Conservation (phyloP, 2,329 filamentous ascomycete species). For the Alternaria triticina region DNA sequence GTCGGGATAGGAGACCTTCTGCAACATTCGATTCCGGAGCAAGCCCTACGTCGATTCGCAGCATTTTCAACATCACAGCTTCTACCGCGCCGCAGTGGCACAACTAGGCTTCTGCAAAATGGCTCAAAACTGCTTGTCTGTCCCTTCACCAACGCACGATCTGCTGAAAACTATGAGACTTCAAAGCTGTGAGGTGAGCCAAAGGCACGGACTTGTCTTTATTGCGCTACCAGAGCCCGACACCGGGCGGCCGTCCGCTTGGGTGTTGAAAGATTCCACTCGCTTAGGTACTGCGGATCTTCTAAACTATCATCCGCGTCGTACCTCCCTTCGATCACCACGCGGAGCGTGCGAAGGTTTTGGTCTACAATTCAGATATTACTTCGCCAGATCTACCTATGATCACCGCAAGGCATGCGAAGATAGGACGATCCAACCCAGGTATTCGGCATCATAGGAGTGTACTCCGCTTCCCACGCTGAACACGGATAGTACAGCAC, state of each 20-base stretch:
- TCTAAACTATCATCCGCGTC: neutral
- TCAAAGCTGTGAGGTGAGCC: neutral
- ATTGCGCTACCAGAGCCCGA: neutral
- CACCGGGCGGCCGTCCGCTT: neutral
- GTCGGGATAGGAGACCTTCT: neutral
- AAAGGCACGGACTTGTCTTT: neutral
- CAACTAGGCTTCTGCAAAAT: fast-evolving
- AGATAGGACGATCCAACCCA: neutral
- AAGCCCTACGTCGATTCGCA: neutral
- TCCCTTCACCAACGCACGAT: neutral
- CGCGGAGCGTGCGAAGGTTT: neutral
- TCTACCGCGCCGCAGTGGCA: neutral
- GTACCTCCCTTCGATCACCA: neutral
- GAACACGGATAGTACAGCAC: neutral
- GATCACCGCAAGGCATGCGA: neutral
- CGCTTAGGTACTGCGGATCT: neutral
- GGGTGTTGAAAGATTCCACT: neutral
- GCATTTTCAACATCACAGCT: neutral
- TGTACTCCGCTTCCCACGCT: neutral
- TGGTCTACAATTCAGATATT: neutral
- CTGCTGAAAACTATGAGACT: neutral
- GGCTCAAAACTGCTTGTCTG: neutral
- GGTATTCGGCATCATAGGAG: neutral
- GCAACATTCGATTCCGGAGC: neutral
- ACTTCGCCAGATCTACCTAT: neutral